Percentiles rank a stretch among this genome's conserved stretches.
Conservation (phyloP, 139 green algal genomes). For the Dunaliella primolecta region DNA sequence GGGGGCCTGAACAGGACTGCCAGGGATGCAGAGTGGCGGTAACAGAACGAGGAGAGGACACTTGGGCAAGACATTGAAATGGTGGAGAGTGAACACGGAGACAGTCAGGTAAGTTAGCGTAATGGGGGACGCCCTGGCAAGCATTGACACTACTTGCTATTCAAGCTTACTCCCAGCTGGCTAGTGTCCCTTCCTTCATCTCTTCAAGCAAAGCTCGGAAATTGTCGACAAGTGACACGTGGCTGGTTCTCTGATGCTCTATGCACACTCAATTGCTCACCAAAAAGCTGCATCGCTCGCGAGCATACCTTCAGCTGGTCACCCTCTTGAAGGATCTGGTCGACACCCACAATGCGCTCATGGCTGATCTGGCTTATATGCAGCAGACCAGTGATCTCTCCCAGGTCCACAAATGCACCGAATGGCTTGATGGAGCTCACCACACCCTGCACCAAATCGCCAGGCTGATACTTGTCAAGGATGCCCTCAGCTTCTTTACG, state of each 20-base stretch:
- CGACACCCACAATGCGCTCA: slow-evolving; percentile 86
- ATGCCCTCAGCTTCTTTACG: not conserved
- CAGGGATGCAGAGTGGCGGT: too few relatives aligned
- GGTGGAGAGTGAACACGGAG: too few relatives aligned
- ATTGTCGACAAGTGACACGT: too few relatives aligned
- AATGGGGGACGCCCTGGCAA: too few relatives aligned
- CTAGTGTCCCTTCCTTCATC: too few relatives aligned
- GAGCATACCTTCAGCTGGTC: slow-evolving; percentile 98
- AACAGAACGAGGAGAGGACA: too few relatives aligned
- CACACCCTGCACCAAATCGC: slow-evolving; percentile 88
- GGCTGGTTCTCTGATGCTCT: too few relatives aligned
- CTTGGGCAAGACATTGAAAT: not conserved
- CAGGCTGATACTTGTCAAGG: slow-evolving; percentile 47
- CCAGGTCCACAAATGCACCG: slow-evolving; percentile 96
- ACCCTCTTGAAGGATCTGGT: slow-evolving; percentile 70
- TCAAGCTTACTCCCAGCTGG: too few relatives aligned
- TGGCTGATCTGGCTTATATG: slow-evolving; percentile 97
- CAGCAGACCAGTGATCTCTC: slow-evolving; percentile 88
- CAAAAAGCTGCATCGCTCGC: too few relatives aligned
- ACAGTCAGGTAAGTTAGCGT: not conserved
- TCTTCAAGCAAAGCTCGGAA: not conserved
- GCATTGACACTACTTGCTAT: too few relatives aligned
- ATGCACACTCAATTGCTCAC: too few relatives aligned
- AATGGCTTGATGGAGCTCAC: slow-evolving; percentile 92
- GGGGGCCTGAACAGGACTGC: too few relatives aligned